These are phyloP conservation scores for Debaryomyces fabryi DNA, from an alignment of 1,139 yeast species.

Conservation along the genomic window DNA sequence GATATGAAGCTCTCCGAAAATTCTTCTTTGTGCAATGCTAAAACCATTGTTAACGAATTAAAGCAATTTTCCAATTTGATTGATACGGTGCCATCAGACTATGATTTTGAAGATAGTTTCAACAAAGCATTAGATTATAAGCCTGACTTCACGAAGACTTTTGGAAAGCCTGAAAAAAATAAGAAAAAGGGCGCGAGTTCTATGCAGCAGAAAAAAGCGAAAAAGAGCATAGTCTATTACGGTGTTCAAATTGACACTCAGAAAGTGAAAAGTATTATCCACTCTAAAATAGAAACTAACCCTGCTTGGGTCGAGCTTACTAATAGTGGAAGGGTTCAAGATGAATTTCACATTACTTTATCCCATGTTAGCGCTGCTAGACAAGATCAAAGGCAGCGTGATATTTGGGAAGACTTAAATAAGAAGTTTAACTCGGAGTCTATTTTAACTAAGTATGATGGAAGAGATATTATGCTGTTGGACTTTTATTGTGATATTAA, in stretches of 20 bases:
- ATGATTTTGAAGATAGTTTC: slow-evolving; percentile 46
- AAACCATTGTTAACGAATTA: slow-evolving; percentile 44
- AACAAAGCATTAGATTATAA: slow-evolving; percentile 51
- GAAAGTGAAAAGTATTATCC: slow-evolving; percentile 3
- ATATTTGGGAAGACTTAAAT: slow-evolving; percentile 27
- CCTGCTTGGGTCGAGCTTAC: slow-evolving; percentile 27
- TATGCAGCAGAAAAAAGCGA: slow-evolving; percentile 9
- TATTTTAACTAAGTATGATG: slow-evolving; percentile 13
- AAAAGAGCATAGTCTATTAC: slow-evolving; percentile 26
- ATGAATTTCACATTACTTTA: slow-evolving; percentile 75
- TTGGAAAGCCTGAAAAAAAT: slow-evolving; percentile 23
- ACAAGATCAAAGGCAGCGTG: slow-evolving; percentile 22
- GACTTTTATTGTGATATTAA: slow-evolving; percentile 39
- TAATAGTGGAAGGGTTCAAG: slow-evolving; percentile 45
- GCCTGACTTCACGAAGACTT: slow-evolving; percentile 51
- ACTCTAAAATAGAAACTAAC: slow-evolving; percentile 14
- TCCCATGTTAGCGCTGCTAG: slow-evolving; percentile 52
- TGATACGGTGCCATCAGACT: slow-evolving; percentile 41
- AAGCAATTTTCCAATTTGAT: slow-evolving; percentile 49
- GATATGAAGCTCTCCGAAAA: slow-evolving; percentile 49
- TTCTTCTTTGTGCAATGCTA: slow-evolving; percentile 59
- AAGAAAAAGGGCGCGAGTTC: slow-evolving; percentile 15
- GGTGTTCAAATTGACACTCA: slow-evolving; percentile 28
- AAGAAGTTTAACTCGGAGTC: slow-evolving; percentile 14
- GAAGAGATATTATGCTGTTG: slow-evolving; percentile 11